Conservation (phyloP, 352 stramenopile species). For the Phytophthora chlamydospora region DNA sequence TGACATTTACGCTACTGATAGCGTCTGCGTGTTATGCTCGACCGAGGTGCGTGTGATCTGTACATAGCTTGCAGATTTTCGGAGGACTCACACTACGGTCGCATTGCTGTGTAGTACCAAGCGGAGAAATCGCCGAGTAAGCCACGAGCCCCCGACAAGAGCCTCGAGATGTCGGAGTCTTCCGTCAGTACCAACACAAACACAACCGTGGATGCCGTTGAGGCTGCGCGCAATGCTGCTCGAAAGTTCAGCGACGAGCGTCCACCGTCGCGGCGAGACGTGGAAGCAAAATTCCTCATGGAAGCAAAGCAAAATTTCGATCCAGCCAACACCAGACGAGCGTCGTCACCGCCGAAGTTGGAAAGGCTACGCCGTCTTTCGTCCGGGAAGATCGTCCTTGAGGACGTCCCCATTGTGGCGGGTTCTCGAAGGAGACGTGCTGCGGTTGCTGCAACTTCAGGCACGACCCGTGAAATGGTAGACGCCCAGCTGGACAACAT, state of each 20-base stretch:
- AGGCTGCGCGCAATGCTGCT: constrained; percentile 3
- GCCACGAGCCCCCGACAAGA: not conserved
- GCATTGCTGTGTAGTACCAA: constrained; percentile 20
- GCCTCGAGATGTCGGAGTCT: not conserved
- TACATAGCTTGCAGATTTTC: not conserved
- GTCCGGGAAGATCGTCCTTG: not conserved
- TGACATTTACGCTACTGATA: constrained; percentile 49
- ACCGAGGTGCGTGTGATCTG: constrained; percentile 40
- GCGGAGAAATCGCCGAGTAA: constrained; percentile 10
- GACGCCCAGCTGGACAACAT: constrained; percentile 19
- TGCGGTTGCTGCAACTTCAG: constrained; percentile 1
- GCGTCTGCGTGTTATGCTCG: constrained; percentile 54
- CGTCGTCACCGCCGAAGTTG: constrained; percentile 13
- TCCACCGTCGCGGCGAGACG: not conserved
- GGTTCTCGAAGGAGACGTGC: not conserved
- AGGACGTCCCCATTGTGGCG: not conserved
- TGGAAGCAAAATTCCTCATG: not conserved
- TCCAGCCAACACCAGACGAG: constrained; percentile 7
- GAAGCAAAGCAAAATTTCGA: not conserved
- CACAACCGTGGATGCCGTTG: not conserved
- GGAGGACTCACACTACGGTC: not conserved
- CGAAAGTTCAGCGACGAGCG: constrained; percentile 1
- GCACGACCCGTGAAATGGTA: constrained; percentile 7
- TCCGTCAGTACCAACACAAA: not conserved
- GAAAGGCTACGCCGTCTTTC: constrained; percentile 7